Evolutionary conservation across 179 eudicot species (phyloP), one percentile per base, ranked within the genome.

Genomic region (Vitellaria paradoxa): DNA sequence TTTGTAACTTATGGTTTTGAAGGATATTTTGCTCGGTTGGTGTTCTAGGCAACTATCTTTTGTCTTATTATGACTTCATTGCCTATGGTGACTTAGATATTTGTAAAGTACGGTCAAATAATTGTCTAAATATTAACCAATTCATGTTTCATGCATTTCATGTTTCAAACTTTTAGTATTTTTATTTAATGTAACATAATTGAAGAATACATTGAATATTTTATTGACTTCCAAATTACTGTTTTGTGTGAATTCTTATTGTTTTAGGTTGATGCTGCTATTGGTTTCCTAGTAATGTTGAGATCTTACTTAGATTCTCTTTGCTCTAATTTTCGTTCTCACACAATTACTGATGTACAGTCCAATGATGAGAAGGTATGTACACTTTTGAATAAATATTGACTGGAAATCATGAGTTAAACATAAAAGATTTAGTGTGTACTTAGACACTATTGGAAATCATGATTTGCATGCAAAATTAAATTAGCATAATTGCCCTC

Each of bases 321-420:
- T 70, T 91, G 98, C 84, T 89, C 89, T 68, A 93, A 93, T 82
- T 92, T 96, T 50, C 99, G 96, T 65, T 91, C 98, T 72, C 99
- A 93, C 80, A 91, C 97, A 26, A 93, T 91, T 76, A 96, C 97
- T 37, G 93, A 93, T 84, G 99, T 96, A 69, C 98, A 96, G 76
- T 93, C 98, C 64, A 91, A 96, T 84, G 96, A 96, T 80, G 99
- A 96, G 72, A 93, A 96, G 98, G 99, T 95, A 77, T 55, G 40
- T 70, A 7, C 73, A 78, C 64, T 60, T 40, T 69, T 65, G 15
- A 62, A 60, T 11, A 68, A 70, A 72, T 47, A 63, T 52, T 59
- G 50, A 73, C 20, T 57, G 37, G 65, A 66, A 46, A 47, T 26
- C 65, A 26, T 46, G 15, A 55, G 24, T 24, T 61, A 46, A 21